Evolutionary conservation across 352 stramenopile species (phyloP).

Genomic region (Pythium periplocum): DNA sequence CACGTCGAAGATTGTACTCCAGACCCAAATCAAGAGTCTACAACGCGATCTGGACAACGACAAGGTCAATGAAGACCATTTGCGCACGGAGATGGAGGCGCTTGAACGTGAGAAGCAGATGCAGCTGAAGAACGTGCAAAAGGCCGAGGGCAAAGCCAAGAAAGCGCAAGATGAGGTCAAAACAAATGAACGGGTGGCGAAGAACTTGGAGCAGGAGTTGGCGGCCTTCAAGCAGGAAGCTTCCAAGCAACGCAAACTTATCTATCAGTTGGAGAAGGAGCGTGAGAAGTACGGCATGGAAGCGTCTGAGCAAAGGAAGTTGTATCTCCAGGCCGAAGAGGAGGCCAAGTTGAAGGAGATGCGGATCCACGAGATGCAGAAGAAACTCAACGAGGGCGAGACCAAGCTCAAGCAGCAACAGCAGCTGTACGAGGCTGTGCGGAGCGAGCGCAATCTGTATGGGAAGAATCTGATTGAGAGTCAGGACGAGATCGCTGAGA

Average conservation of each 20-base stretch:
- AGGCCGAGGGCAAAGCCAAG: slow-evolving; percentile 82
- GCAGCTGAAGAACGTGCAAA: slow-evolving; percentile 76
- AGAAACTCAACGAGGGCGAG: slow-evolving; percentile 88
- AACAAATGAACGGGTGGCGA: slow-evolving; percentile 89
- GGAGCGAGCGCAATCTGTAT: slow-evolving; percentile 93
- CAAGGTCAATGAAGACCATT: slow-evolving; percentile 72
- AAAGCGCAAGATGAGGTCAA: slow-evolving; percentile 88
- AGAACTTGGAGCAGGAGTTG: slow-evolving; percentile 79
- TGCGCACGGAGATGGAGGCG: slow-evolving; percentile 68
- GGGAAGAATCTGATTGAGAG: slow-evolving; percentile 95
- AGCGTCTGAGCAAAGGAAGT: slow-evolving; percentile 74
- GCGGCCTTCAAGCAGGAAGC: slow-evolving; percentile 83
- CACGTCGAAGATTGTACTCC: slow-evolving; percentile 72
- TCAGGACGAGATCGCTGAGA: slow-evolving; percentile 94
- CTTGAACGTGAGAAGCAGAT: slow-evolving; percentile 87
- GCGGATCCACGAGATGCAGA: slow-evolving; percentile 78
- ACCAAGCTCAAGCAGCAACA: slow-evolving; percentile 96
- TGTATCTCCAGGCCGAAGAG: slow-evolving; percentile 82
- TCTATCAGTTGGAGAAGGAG: slow-evolving; percentile 91
- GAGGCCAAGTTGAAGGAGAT: slow-evolving; percentile 79
- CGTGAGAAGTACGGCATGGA: slow-evolving; percentile 90
- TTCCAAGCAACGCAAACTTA: slow-evolving; percentile 85
- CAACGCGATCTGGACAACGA: slow-evolving; percentile 75
- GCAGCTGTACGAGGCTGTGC: slow-evolving; percentile 93
- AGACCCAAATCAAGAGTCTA: slow-evolving; percentile 80